Conservation (phyloP, 208 protist genomes). For the Angomonas ambiguus region DNA sequence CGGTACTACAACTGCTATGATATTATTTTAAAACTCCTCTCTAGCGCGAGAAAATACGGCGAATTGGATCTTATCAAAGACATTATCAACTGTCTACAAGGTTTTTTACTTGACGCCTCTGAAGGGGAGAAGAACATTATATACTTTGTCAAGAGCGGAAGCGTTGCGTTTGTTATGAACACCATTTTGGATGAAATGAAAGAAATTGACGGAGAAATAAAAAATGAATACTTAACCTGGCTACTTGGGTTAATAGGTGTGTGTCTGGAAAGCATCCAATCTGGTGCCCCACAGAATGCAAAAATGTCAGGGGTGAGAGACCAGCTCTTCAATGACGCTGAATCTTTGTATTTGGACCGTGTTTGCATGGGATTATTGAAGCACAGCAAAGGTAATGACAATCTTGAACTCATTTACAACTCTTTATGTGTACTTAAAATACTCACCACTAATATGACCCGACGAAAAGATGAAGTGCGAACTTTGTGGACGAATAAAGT, state of each 20-base stretch:
- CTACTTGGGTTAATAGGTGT: constrained; percentile 40
- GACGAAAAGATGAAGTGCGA: constrained; percentile 42
- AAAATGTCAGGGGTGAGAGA: constrained; percentile 45
- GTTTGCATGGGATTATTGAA: constrained; percentile 61
- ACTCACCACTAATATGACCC: constrained; percentile 35
- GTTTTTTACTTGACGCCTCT: constrained; percentile 39
- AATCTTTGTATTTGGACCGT: constrained; percentile 50
- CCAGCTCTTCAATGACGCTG: constrained; percentile 59
- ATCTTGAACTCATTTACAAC: constrained; percentile 54
- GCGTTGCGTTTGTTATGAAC: constrained; percentile 33
- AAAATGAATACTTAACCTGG: constrained; percentile 32
- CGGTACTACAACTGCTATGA: constrained; percentile 81
- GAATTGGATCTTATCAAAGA: constrained; percentile 43
- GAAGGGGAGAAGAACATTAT: constrained; percentile 54
- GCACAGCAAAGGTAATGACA: constrained; percentile 34
- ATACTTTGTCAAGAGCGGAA: constrained; percentile 62
- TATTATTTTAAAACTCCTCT: constrained; percentile 39
- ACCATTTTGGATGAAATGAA: constrained; percentile 60
- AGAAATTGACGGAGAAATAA: constrained; percentile 27
- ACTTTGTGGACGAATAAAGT: constrained; percentile 44
- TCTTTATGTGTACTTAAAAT: constrained; percentile 53
- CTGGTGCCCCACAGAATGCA: constrained; percentile 24
- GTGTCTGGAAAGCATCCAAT: constrained; percentile 51
- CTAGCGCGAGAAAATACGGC: constrained; percentile 51
- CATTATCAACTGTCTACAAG: constrained; percentile 30